Evolutionary conservation across 2,329 filamentous ascomycete genomes (phyloP).

Genomic region (Lasiodiplodia theobromae): DNA sequence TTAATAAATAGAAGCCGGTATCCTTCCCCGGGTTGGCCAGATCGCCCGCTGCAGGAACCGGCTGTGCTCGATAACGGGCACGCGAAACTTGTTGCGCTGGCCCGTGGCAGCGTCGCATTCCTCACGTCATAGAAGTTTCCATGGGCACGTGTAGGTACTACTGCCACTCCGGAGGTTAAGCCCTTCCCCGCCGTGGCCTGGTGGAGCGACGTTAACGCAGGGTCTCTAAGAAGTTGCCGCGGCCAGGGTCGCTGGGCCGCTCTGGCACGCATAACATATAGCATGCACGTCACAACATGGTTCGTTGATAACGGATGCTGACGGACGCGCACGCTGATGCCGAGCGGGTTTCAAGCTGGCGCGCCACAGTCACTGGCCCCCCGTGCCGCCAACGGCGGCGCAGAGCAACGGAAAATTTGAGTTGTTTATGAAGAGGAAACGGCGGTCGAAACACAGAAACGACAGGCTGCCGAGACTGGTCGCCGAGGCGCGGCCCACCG

Average conservation of each 20-base stretch:
- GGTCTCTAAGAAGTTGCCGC: conserved; percentile 1
- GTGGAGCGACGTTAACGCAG: background rate
- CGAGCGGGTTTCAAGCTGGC: conserved; percentile 11
- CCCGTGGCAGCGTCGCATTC: conserved; percentile 4
- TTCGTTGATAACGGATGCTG: background rate
- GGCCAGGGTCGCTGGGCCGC: conserved; percentile 7
- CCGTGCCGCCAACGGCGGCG: background rate
- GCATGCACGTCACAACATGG: conserved; percentile 11
- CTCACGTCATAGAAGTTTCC: conserved; percentile 13
- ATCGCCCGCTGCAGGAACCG: conserved; percentile 23
- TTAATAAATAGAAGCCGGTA: conserved; percentile 13
- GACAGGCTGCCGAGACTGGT: conserved; percentile 12
- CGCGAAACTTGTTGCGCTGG: conserved; percentile 13
- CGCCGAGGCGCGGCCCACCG: conserved; percentile 6
- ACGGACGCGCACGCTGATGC: conserved; percentile 14
- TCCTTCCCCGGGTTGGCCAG: conserved; percentile 23
- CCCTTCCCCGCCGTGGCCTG: background rate
- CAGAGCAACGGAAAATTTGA: conserved; percentile 20
- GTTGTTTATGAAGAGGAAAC: conserved; percentile 26
- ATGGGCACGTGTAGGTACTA: background rate
- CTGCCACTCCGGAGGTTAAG: background rate
- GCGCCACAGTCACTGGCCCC: conserved; percentile 4
- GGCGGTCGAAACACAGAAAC: conserved; percentile 25
- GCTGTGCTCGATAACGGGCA: conserved; percentile 16
- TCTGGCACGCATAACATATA: conserved; percentile 9